phyloP scores from a whole-genome alignment of 1,139 yeast species.

The Kazachstania sp. region DNA sequence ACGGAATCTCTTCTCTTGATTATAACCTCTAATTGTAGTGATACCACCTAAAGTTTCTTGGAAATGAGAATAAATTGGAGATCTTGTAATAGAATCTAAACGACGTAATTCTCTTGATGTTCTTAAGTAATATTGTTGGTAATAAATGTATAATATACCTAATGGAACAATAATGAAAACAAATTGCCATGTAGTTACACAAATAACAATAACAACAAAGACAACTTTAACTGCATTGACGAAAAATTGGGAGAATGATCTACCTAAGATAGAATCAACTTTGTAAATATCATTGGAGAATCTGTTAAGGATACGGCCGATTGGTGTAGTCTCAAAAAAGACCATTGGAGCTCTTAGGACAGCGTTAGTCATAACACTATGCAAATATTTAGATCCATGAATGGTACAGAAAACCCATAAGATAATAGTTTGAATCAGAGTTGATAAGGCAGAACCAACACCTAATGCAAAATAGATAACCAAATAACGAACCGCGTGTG shows the following conservation, averaged over 20 bases:
- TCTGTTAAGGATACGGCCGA: slow-evolving; percentile 88
- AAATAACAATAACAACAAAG: slow-evolving; percentile 74
- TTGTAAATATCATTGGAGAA: slow-evolving; percentile 91
- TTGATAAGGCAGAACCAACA: slow-evolving; percentile 50
- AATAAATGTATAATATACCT: slow-evolving; percentile 62
- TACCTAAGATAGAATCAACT: slow-evolving; percentile 77
- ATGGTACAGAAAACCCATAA: slow-evolving; percentile 83
- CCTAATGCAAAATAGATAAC: slow-evolving; percentile 74
- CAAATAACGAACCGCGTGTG: slow-evolving; percentile 58
- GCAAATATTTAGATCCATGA: slow-evolving; percentile 71
- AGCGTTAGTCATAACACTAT: slow-evolving; percentile 66
- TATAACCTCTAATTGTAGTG: slow-evolving; percentile 80
- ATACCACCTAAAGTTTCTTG: slow-evolving; percentile 92
- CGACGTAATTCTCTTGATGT: slow-evolving; percentile 94
- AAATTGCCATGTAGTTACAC: slow-evolving; percentile 85
- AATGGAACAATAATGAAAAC: slow-evolving; percentile 64
- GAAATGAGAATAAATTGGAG: slow-evolving; percentile 94
- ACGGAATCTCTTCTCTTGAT: slow-evolving; percentile 64
- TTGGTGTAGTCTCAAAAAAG: slow-evolving; percentile 94
- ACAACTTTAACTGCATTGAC: slow-evolving; percentile 62
- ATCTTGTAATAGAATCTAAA: slow-evolving; percentile 83
- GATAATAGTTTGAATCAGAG: slow-evolving; percentile 58
- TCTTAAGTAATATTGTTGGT: slow-evolving; percentile 80
- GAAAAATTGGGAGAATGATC: slow-evolving; percentile 80
- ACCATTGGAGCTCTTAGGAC: slow-evolving; percentile 94